Percentiles rank a stretch among this genome's conserved stretches.
These are phyloP conservation scores for Tulasnella sp. DNA, from an alignment of 768 basidiomycete species.

Conservation along the genomic window DNA sequence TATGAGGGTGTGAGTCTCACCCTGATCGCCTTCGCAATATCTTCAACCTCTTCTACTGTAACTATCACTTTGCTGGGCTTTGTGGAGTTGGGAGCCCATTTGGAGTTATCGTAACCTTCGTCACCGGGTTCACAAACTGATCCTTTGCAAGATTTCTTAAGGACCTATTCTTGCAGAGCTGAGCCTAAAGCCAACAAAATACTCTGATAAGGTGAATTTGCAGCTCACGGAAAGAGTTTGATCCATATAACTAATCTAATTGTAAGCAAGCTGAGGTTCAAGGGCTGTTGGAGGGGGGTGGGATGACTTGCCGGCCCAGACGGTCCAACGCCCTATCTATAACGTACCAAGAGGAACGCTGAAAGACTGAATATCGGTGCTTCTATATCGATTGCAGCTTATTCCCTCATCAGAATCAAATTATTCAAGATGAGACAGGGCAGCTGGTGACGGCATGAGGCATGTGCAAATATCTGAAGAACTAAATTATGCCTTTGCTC, in stretches of 20 bases:
- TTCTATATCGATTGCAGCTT: background rate
- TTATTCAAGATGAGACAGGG: background rate
- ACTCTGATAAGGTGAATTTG: background rate
- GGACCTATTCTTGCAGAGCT: background rate
- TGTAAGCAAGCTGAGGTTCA: too few relatives aligned
- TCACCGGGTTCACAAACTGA: background rate
- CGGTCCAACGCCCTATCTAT: too few relatives aligned
- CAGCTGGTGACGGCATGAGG: too few relatives aligned
- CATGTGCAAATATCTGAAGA: too few relatives aligned
- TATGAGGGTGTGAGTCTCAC: background rate
- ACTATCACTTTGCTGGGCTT: constrained; percentile 37
- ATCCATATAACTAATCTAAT: background rate
- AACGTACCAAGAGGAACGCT: background rate
- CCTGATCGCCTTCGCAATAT: constrained; percentile 10
- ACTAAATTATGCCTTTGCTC: too few relatives aligned
- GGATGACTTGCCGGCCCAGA: too few relatives aligned
- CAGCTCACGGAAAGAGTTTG: background rate
- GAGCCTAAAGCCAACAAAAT: too few relatives aligned
- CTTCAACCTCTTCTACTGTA: background rate
- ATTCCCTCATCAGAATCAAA: background rate
- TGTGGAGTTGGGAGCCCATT: constrained; percentile 39
- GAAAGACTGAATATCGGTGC: background rate
- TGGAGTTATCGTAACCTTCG: constrained; percentile 36
- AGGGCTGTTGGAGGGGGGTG: too few relatives aligned
- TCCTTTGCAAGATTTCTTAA: constrained; percentile 10